These are phyloP conservation scores for Fusarium sororula DNA, from an alignment of 2,329 filamentous ascomycete genomes.

Conservation along the genomic window DNA sequence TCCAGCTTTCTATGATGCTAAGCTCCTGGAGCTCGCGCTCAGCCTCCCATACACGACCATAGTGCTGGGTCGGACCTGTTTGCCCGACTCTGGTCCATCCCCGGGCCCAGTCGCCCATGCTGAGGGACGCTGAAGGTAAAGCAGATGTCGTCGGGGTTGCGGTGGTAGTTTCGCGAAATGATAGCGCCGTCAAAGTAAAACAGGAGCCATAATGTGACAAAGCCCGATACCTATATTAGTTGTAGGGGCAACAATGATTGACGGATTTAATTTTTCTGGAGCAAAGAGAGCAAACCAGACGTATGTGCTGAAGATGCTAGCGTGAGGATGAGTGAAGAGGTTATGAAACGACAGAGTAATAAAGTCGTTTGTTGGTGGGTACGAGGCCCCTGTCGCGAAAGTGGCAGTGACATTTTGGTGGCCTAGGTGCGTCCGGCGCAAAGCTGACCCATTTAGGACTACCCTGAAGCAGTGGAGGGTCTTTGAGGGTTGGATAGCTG, in stretches of 20 bases:
- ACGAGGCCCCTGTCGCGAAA: constrained; percentile 10
- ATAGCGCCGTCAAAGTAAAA: constrained; percentile 6
- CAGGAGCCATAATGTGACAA: constrained; percentile 13
- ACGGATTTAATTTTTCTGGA: no score
- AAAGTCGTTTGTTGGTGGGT: constrained; percentile 6
- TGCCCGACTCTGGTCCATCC: constrained; percentile 49
- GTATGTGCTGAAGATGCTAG: neutral
- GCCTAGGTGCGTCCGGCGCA: neutral
- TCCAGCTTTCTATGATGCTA: constrained; percentile 45
- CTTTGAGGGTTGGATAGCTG: neutral
- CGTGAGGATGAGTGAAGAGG: neutral
- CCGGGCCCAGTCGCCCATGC: constrained; percentile 44
- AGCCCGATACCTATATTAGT: neutral
- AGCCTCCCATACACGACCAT: constrained; percentile 39
- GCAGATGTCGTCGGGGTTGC: neutral
- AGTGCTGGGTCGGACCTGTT: constrained; percentile 29
- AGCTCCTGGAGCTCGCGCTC: constrained; percentile 45
- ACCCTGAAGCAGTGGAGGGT: neutral
- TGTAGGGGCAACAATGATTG: neutral
- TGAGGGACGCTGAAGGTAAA: neutral
- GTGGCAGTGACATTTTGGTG: constrained; percentile 18
- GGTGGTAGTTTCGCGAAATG: neutral
- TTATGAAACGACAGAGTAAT: neutral
- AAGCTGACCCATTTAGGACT: neutral
- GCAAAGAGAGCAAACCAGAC: neutral